Evolutionary conservation across 2,329 filamentous ascomycete species (phyloP).

Genomic region (Teratosphaeria epicoccoides): DNA sequence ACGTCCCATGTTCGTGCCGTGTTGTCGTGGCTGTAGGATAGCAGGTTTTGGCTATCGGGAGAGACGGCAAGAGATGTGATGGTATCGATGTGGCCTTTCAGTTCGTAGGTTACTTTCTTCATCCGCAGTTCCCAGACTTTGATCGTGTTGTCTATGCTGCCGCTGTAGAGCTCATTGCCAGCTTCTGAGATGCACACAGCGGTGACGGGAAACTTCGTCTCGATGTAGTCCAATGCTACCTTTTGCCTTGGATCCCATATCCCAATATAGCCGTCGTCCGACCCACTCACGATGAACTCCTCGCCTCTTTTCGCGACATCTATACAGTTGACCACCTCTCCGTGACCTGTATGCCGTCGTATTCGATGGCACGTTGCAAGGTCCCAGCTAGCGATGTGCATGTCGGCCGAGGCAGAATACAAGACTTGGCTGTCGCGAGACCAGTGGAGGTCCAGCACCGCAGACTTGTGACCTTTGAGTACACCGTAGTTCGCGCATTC

Average conservation of each 20-base stretch:
- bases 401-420: constrained; percentile 89
- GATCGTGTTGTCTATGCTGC: constrained; percentile 94
- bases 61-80: constrained; percentile 85
- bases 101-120: constrained; percentile 74
- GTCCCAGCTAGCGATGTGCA: constrained; percentile 90
- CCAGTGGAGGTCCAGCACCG: constrained; percentile 89
- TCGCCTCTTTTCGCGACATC: constrained; percentile 84
- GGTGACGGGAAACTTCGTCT: constrained; percentile 86
- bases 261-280: constrained; percentile 86
- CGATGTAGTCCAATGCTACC: constrained; percentile 73
- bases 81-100: constrained; percentile 84
- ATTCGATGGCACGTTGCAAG: constrained; percentile 84
- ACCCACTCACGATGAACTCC: constrained; percentile 80
- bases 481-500: constrained; percentile 90
- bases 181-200: constrained; percentile 85
- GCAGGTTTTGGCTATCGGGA: constrained; percentile 77
- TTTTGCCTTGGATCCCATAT: constrained; percentile 95
- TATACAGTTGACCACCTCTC: constrained; percentile 88
- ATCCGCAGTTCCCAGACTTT: constrained; percentile 95
- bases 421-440: constrained; percentile 85
- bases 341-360: constrained; percentile 82
- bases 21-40: constrained; percentile 89
- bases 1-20: constrained; percentile 95
- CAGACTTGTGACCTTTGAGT: constrained; percentile 80
- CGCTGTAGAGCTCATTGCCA: constrained; percentile 89